A percentile compares a stretch with the other conserved stretches of the same genome.
Evolutionary conservation across 768 basidiomycete genomes (phyloP).

Genomic region (Tylopilus vinaceipallidus): DNA sequence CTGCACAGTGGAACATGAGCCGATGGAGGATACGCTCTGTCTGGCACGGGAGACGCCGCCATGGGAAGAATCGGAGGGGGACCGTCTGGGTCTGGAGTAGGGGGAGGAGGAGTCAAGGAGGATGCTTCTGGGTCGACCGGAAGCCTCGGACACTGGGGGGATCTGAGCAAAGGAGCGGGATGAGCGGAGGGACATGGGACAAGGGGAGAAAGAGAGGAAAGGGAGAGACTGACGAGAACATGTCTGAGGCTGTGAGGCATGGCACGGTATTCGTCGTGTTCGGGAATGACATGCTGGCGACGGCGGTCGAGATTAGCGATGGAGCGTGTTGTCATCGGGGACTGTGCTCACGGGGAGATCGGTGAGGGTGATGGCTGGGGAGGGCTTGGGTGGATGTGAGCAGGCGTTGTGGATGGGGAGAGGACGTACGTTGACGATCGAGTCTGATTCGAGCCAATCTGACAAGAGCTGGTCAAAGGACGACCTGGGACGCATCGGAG

Average conservation of each 20-base stretch:
- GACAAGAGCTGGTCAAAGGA: conserved; percentile 12
- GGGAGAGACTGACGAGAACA: conserved; percentile 26
- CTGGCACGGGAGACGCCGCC: conserved; percentile 27
- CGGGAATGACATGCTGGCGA: conserved; percentile 29
- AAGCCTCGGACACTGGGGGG: conserved; percentile 20
- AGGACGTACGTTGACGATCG: conserved; percentile 27
- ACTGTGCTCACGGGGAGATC: conserved; percentile 30
- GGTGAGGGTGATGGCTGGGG: conserved; percentile 19
- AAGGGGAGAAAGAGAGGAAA: neutral
- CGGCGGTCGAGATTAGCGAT: conserved; percentile 21
- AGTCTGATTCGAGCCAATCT: too few species aligned
- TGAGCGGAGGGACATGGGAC: conserved; percentile 9
- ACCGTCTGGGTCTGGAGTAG: conserved; percentile 20
- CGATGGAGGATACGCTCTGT: conserved; percentile 41
- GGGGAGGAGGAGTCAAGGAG: conserved; percentile 26
- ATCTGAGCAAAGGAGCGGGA: conserved; percentile 12
- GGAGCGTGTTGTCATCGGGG: conserved; percentile 16
- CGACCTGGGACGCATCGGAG: conserved; percentile 1
- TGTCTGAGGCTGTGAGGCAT: conserved; percentile 32
- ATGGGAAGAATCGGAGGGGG: conserved; percentile 17
- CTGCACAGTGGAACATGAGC: conserved; percentile 31
- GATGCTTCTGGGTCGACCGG: conserved; percentile 25
- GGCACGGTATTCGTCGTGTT: conserved; percentile 26
- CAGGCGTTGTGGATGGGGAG: neutral
- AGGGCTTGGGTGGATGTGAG: conserved; percentile 14